Evolutionary conservation across 805 yeast genomes (phyloP), one percentile per base, ranked within the genome.

Genomic region (Candida insectalens): DNA sequence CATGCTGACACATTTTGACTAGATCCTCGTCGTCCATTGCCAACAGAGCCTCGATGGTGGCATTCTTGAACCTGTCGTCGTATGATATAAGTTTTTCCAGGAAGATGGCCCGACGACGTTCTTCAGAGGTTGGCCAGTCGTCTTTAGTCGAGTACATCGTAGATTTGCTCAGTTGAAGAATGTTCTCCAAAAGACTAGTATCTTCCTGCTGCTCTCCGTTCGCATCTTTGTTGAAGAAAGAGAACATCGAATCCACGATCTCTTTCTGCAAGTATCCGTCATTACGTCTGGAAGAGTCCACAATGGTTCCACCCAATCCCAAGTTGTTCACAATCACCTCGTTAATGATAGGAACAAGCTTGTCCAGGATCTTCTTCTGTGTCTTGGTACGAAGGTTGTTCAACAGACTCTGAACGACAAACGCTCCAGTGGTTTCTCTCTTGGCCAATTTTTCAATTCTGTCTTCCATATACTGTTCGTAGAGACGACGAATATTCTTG

Each of bases 91-190:
- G 60, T 43, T 76, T 74, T 50, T 85, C 89, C 37, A 83, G 57
- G 45, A 87, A 79, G 14, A 83, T 46, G 0, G 94, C 65, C 40
- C 92, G 64, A 60, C 88, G 73, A 63, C 94, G 72, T 51, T 84
- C 95, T 46, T 83, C 92, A 0, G 87, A 81, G 1, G 94, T 84
- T 30, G 95, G 95, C 94, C 94, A 83, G 53, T 84, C 94, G 44
- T 76, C 94, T 42, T 72, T 71, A 2, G 85, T 79, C 55, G 83
- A 82, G 20, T 89, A 92, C 36, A 84, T 59, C 0, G 94, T 84
- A 0, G 94, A 82, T 1, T 71, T 60, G 4, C 77, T 65, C 41
- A 84, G 56, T 45, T 70, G 70, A 33, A 84, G 62, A 17, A 80
- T 69, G 39, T 77, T 79, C 43, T 83, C 94, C 40, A 83, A 60